Percentiles rank a stretch among this genome's conserved stretches.
These are phyloP conservation scores for Yamadazyma laniorum DNA, from an alignment of 805 yeast genomes.

Conservation along the genomic window DNA sequence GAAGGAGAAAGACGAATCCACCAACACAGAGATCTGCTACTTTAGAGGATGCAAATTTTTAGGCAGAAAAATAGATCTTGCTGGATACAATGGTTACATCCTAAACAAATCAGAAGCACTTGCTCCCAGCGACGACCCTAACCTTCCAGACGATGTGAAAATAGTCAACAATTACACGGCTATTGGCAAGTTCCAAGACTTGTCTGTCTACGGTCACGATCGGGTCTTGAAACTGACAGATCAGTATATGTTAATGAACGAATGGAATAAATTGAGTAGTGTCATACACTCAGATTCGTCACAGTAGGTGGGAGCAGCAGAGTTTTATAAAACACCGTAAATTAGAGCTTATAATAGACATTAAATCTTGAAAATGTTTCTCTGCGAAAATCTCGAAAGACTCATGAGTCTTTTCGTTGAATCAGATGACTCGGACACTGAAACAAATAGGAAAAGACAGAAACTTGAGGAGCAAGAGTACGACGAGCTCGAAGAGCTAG, in stretches of 20 bases:
- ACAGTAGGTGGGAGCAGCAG: too few species aligned
- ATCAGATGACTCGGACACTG: constrained; percentile 5
- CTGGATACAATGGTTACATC: constrained; percentile 24
- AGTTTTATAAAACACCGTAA: too few species aligned
- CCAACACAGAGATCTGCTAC: constrained; percentile 21
- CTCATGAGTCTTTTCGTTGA: constrained; percentile 10
- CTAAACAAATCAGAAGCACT: constrained; percentile 24
- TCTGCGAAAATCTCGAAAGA: constrained; percentile 1
- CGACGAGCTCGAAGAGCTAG: constrained; percentile 1
- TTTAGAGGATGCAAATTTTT: constrained; percentile 36
- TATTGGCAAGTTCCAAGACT: constrained; percentile 22
- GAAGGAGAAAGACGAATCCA: constrained; percentile 18
- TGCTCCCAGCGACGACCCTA: constrained; percentile 15
- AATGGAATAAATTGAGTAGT: constrained; percentile 28
- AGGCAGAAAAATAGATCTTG: constrained; percentile 21
- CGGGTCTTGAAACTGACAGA: constrained; percentile 17
- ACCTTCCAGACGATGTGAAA: constrained; percentile 13
- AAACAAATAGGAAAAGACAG: constrained; percentile 3
- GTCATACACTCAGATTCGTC: too few species aligned
- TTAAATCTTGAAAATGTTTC: too few species aligned
- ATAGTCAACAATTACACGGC: constrained; percentile 22
- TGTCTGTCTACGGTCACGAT: constrained; percentile 34
- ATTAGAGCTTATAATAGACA: too few species aligned
- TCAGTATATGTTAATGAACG: constrained; percentile 27
- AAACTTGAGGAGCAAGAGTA: not conserved